These are phyloP conservation scores for Melaleuca quinquenervia DNA, from an alignment of 345 rosid species.

Conservation along the genomic window DNA sequence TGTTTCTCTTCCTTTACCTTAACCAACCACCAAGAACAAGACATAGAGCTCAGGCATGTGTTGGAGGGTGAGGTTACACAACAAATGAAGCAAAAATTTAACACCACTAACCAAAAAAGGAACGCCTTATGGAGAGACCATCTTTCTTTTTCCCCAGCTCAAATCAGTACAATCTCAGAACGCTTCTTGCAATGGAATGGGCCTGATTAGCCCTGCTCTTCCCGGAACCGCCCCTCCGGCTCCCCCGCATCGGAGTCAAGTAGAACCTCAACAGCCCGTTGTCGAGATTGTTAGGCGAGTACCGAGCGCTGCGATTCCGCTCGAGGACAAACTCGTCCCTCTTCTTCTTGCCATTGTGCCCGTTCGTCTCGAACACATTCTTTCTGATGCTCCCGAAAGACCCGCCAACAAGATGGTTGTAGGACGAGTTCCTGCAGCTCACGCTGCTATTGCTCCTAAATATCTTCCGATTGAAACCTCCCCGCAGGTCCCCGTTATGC, in stretches of 20 bases:
- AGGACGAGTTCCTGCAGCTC: slow-evolving; percentile 72
- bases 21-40: not conserved
- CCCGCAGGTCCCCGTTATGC: slow-evolving; percentile 34
- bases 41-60: not conserved
- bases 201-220: slow-evolving; percentile 47
- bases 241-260: slow-evolving; percentile 59
- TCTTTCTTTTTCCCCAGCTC: not conserved
- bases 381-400: slow-evolving; percentile 37
- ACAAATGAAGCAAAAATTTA: slow-evolving; percentile 5
- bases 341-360: slow-evolving; percentile 44
- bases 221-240: slow-evolving; percentile 52
- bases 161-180: slow-evolving; percentile 60
- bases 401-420: slow-evolving; percentile 25
- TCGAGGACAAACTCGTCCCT: slow-evolving; percentile 52
- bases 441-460: slow-evolving; percentile 91
- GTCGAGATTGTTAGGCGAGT: slow-evolving; percentile 52
- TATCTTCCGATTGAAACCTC: slow-evolving; percentile 62
- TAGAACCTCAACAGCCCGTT: slow-evolving; percentile 74
- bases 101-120: not conserved
- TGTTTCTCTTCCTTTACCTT: not conserved
- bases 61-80: not conserved
- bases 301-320: slow-evolving; percentile 72
- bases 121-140: not conserved
- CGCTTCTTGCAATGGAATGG: slow-evolving; percentile 67
- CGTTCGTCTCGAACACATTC: slow-evolving; percentile 45